Base-by-base conservation (phyloP, 192 early-diverging fungal species). In the Coemansia sp. region DNA sequence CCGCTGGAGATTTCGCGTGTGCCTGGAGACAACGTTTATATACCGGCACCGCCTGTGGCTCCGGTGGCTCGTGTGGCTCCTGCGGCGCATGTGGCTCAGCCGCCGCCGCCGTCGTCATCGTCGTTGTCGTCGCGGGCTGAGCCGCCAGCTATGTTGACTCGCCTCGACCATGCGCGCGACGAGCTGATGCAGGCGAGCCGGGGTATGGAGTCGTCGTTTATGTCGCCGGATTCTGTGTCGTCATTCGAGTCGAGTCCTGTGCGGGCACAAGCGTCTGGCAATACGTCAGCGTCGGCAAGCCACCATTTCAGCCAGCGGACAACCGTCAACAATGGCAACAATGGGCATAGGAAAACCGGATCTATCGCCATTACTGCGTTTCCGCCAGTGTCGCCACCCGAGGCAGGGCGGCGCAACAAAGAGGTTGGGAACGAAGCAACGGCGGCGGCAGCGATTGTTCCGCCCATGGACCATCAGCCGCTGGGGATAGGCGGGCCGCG, bases 1-100 rank as follows among this genome's bases (percentile, higher is more conserved):
- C 78, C 78, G 10, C 62, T 68, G 46, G 69, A 70, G 24, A 36
- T 71, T 27, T 37, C 53, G 53, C 59, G 54, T 34, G 61, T 36
- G 2, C 34, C 34, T 16, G 56, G 56, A 33, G 56, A 36, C 11
- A 53, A 53, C 50, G 24, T 31, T 6, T 53, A 53, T 53, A 53
- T 53, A 4, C 50, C 50, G 6, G 24, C 50, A 29, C 24, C 27
- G 21, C 4, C 31, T 24, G 9, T 31, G 50, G 24, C 50, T 53
- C 50, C 27, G 24, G 1, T 27, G 24, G 24, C 24, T 27, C 24
- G 24, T 27, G 24, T 27, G 24, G 24, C 24, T 27, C 24, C 24
- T 27, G 24, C 24, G 24, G 24, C 24, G 24, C 24, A 0, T 27
- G 24, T 27, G 24, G 24, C 24, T 27, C 24, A 27, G 24, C 24